phyloP scores from a whole-genome alignment of 148 eudicot genomes.

The Camellia sinensis region DNA sequence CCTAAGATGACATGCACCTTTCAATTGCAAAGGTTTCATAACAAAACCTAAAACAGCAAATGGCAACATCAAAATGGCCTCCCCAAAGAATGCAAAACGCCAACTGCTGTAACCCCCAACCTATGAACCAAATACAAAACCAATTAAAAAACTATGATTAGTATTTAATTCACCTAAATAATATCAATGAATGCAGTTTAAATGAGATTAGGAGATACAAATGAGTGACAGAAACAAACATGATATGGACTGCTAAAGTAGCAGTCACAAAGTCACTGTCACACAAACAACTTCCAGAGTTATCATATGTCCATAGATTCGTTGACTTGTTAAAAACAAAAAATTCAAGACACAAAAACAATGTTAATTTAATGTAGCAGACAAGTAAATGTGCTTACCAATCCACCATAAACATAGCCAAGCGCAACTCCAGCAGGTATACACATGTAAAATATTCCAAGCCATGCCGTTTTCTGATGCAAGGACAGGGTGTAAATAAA shows the following conservation, averaged over 20 bases:
- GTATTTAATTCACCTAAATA: neutral
- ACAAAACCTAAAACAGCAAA: conserved; percentile 82
- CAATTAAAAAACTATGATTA: neutral
- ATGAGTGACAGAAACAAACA: neutral
- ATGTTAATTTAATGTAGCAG: neutral
- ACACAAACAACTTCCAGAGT: neutral
- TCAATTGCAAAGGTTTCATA: conserved; percentile 82
- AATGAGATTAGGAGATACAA: neutral
- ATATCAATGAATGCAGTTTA: neutral
- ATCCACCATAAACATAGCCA: conserved; percentile 94
- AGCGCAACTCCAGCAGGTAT: conserved; percentile 85
- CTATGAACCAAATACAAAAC: conserved; percentile 33
- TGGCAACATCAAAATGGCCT: conserved; percentile 89
- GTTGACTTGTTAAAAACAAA: conserved; percentile 30
- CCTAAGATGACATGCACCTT: conserved; percentile 47
- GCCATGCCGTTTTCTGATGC: conserved; percentile 77
- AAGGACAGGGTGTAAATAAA: conserved; percentile 1
- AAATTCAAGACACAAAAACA: neutral
- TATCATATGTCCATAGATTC: conserved; percentile 30
- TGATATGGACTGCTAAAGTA: neutral
- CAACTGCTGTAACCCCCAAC: conserved; percentile 62
- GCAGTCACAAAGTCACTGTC: neutral
- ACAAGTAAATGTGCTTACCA: conserved; percentile 42
- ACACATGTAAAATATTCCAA: conserved; percentile 83
- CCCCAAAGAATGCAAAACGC: conserved; percentile 80